Evolutionary conservation across 2,329 filamentous ascomycete genomes (phyloP).

Genomic region (Metarhizium brunneum): DNA sequence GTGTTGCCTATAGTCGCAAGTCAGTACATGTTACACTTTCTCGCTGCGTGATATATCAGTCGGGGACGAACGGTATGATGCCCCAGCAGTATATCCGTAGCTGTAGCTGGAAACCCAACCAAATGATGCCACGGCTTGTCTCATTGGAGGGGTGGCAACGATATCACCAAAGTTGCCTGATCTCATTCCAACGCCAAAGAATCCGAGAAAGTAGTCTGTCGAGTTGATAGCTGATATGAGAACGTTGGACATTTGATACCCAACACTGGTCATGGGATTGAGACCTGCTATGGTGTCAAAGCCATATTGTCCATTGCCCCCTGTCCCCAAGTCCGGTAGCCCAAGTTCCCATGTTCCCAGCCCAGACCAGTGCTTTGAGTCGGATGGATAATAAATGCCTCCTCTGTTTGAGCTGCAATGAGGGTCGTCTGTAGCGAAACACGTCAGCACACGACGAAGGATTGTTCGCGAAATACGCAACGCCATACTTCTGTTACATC

Average conservation of each 20-base stretch:
- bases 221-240: slow-evolving; percentile 43
- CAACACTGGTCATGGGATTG: slow-evolving; percentile 26
- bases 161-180: slow-evolving; percentile 41
- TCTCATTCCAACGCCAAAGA: slow-evolving; percentile 47
- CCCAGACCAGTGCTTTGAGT: slow-evolving; percentile 48
- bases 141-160: slow-evolving; percentile 41
- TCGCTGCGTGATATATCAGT: background rate
- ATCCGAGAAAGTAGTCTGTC: slow-evolving; percentile 45
- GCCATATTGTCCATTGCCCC: slow-evolving; percentile 57
- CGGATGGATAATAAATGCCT: slow-evolving; percentile 41
- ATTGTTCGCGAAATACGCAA: background rate
- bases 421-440: slow-evolving; percentile 28
- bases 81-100: slow-evolving; percentile 68
- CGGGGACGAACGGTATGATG: slow-evolving; percentile 52
- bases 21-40: background rate
- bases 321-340: slow-evolving; percentile 46
- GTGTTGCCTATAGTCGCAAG: slow-evolving; percentile 21
- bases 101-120: slow-evolving; percentile 61
- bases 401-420: slow-evolving; percentile 50
- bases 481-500: slow-evolving; percentile 40
- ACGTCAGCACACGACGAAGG: slow-evolving; percentile 9
- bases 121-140: slow-evolving; percentile 48
- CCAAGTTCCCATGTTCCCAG: slow-evolving; percentile 53
- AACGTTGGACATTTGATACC: slow-evolving; percentile 34
- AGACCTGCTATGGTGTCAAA: slow-evolving; percentile 37